Conservation (phyloP, 257 asterid species). For the Parsonsia alboflavescens region DNA sequence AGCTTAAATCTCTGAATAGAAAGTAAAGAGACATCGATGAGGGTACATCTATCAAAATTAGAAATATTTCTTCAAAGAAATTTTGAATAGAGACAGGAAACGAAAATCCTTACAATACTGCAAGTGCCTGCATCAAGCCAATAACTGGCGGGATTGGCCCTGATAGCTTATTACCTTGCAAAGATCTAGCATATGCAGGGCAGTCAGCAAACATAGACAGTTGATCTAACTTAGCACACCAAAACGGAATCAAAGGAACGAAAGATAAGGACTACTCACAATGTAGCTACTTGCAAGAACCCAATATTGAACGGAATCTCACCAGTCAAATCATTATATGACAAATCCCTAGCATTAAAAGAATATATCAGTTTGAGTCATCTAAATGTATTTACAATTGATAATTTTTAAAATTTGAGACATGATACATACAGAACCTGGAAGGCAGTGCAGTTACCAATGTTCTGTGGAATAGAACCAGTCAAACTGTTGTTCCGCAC, state of each 20-base stretch:
- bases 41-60: background rate
- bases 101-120: constrained; percentile 66
- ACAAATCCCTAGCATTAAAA: constrained; percentile 64
- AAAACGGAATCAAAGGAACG: background rate
- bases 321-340: constrained; percentile 71
- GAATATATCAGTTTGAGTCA: background rate
- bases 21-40: background rate
- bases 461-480: constrained; percentile 71
- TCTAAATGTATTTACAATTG: background rate
- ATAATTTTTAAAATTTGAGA: background rate
- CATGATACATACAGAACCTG: constrained; percentile 90
- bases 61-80: background rate
- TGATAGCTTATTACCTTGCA: constrained; percentile 58
- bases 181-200: constrained; percentile 29
- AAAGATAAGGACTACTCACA: constrained; percentile 46
- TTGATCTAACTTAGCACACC: too few relatives aligned
- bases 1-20: constrained; percentile 70
- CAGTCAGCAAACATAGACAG: background rate
- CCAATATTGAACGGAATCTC: constrained; percentile 95
- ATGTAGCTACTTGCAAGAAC: constrained; percentile 95
- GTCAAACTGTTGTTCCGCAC: constrained; percentile 91
- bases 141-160: constrained; percentile 88
- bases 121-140: constrained; percentile 99
- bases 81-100: background rate
- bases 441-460: constrained; percentile 95